phyloP scores from a whole-genome alignment of 2,329 filamentous ascomycete species.

The Xylaria sp. region DNA sequence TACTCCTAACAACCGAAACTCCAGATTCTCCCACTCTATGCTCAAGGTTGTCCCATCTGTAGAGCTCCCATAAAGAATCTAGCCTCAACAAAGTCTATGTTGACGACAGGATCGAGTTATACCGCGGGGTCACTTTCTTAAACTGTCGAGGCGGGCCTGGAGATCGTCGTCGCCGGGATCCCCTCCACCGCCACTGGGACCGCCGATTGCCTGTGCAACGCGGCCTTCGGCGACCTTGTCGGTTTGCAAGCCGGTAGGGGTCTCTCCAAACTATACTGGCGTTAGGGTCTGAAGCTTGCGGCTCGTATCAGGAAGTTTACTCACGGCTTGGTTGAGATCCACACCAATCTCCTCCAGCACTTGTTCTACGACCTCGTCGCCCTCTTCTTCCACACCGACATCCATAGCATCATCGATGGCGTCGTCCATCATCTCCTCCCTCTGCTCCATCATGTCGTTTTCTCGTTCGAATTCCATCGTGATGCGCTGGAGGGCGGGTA shows the following conservation, averaged over 20 bases:
- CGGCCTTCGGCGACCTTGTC: constrained; percentile 71
- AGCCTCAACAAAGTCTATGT: constrained; percentile 2
- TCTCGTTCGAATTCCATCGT: constrained; percentile 99
- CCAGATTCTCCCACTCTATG: constrained; percentile 11
- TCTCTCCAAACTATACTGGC: constrained; percentile 77
- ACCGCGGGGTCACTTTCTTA: constrained; percentile 56
- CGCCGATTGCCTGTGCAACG: constrained; percentile 85
- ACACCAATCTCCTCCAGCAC: constrained; percentile 96
- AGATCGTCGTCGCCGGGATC: constrained; percentile 86
- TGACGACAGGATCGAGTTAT: not conserved
- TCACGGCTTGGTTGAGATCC: constrained; percentile 85
- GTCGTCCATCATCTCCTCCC: constrained; percentile 99
- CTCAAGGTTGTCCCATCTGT: constrained; percentile 6
- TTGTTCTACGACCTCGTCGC: constrained; percentile 95
- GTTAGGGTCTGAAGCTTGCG: constrained; percentile 31
- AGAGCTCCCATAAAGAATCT: constrained; percentile 4
- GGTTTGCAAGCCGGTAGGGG: constrained; percentile 80
- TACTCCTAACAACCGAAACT: constrained; percentile 12
- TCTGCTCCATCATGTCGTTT: constrained; percentile 98
- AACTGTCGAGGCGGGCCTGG: constrained; percentile 87
- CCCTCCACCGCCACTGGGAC: constrained; percentile 53
- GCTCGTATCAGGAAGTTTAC: constrained; percentile 39
- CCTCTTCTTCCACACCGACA: constrained; percentile 86
- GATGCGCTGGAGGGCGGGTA: constrained; percentile 91
- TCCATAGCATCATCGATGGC: constrained; percentile 97